Percentiles rank a stretch among this genome's conserved stretches.
These are phyloP conservation scores for Trematosphaeria pertusa DNA, from an alignment of 2,329 filamentous ascomycete species.

Conservation along the genomic window DNA sequence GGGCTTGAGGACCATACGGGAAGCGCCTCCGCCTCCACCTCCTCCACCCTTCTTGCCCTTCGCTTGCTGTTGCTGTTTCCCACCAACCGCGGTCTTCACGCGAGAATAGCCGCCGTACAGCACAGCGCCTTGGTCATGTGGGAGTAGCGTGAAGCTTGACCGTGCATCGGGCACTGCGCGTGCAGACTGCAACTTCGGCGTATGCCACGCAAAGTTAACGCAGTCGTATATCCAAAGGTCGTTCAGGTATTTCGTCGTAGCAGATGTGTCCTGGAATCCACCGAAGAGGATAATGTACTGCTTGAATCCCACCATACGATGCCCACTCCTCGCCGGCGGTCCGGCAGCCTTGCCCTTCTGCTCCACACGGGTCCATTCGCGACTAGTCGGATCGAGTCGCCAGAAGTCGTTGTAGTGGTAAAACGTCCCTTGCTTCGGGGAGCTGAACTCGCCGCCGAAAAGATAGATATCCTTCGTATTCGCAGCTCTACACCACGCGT, in stretches of 20 bases:
- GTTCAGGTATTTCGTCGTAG: constrained; percentile 90
- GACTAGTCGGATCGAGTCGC: constrained; percentile 80
- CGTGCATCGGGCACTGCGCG: constrained; percentile 88
- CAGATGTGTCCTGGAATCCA: constrained; percentile 95
- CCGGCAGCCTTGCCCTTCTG: constrained; percentile 77
- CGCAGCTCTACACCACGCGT: constrained; percentile 91
- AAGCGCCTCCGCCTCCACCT: constrained; percentile 63
- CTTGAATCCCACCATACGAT: constrained; percentile 96
- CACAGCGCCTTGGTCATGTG: constrained; percentile 87
- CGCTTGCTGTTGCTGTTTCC: constrained; percentile 64
- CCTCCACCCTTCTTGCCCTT: constrained; percentile 54
- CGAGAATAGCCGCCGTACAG: constrained; percentile 94
- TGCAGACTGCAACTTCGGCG: constrained; percentile 75
- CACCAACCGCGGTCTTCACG: constrained; percentile 70
- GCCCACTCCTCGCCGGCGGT: constrained; percentile 86
- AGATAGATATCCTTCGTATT: constrained; percentile 87
- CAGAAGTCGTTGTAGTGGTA: constrained; percentile 99
- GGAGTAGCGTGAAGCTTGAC: constrained; percentile 90
- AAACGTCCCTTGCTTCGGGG: constrained; percentile 96
- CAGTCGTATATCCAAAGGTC: constrained; percentile 98
- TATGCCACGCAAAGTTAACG: constrained; percentile 82
- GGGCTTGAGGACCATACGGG: constrained; percentile 79
- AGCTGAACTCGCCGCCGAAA: constrained; percentile 96
- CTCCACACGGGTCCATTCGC: constrained; percentile 93
- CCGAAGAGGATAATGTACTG: constrained; percentile 96